A percentile compares a stretch with the other conserved stretches of the same genome.
Evolutionary conservation across 805 yeast species (phyloP).

Genomic region (Candida hungchunana): DNA sequence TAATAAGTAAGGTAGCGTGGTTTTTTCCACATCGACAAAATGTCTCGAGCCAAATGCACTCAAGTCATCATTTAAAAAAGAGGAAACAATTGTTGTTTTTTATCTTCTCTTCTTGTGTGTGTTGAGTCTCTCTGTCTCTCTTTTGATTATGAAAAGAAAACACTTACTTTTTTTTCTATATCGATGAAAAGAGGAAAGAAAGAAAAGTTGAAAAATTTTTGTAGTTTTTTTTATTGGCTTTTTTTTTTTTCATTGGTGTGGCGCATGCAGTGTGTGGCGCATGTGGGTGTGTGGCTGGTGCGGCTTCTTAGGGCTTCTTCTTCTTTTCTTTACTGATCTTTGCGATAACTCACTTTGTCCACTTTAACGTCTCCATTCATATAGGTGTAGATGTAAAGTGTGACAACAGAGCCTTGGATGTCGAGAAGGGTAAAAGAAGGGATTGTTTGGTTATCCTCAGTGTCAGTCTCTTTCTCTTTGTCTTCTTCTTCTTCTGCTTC

Average conservation of each 20-base stretch:
- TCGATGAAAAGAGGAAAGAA: no score
- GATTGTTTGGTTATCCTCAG: constrained; percentile 30
- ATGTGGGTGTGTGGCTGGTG: neutral
- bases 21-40: constrained; percentile 95
- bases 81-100: neutral
- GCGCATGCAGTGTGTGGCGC: neutral
- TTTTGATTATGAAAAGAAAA: neutral
- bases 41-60: constrained; percentile 99
- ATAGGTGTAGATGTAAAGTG: constrained; percentile 79
- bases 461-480: constrained; percentile 23
- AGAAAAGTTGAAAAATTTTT: neutral
- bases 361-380: constrained; percentile 83
- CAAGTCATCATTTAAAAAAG: constrained; percentile 32
- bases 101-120: constrained; percentile 3
- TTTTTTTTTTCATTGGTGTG: no score
- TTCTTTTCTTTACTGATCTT: constrained; percentile 30
- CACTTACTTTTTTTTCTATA: no score
- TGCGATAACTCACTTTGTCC: constrained; percentile 73
- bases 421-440: constrained; percentile 91
- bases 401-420: constrained; percentile 72
- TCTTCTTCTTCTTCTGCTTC: constrained; percentile 19
- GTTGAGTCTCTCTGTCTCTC: no score
- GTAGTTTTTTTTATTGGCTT: no score
- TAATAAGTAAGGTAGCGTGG: constrained; percentile 89
- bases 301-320: constrained; percentile 1